phyloP scores from a whole-genome alignment of 805 yeast genomes.

The Metschnikowia lochheadii region DNA sequence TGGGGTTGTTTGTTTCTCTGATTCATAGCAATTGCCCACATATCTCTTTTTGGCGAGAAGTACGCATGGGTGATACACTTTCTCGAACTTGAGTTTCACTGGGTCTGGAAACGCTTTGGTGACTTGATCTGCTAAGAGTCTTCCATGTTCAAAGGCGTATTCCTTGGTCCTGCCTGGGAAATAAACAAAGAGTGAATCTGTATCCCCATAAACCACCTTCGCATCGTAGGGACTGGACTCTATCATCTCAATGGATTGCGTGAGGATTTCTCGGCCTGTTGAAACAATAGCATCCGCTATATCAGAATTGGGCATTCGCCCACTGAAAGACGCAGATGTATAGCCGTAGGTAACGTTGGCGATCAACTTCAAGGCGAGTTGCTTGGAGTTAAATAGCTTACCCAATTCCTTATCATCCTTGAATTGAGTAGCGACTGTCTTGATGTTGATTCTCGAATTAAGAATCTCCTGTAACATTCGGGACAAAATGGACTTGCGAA shows the following conservation, averaged over 20 bases:
- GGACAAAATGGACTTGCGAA: slow-evolving; percentile 71
- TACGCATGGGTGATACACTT: slow-evolving; percentile 85
- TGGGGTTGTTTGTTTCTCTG: slow-evolving; percentile 50
- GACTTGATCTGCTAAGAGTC: slow-evolving; percentile 59
- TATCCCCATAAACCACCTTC: slow-evolving; percentile 93
- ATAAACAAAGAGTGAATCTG: slow-evolving; percentile 89
- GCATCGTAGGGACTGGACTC: slow-evolving; percentile 75
- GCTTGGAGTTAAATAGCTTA: slow-evolving; percentile 67
- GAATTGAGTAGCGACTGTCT: slow-evolving; percentile 59
- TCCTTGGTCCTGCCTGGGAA: slow-evolving; percentile 74
- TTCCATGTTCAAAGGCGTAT: slow-evolving; percentile 77
- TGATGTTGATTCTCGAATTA: slow-evolving; percentile 74
- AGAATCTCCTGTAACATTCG: slow-evolving; percentile 82
- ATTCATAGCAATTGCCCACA: slow-evolving; percentile 79
- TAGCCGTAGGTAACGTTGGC: slow-evolving; percentile 98
- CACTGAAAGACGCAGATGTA: slow-evolving; percentile 90
- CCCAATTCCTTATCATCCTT: slow-evolving; percentile 44
- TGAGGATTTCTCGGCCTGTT: slow-evolving; percentile 81
- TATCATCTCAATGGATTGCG: slow-evolving; percentile 63
- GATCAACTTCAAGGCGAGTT: slow-evolving; percentile 79
- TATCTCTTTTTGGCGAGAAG: slow-evolving; percentile 84
- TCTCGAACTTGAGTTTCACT: slow-evolving; percentile 79
- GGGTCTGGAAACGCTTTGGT: slow-evolving; percentile 76
- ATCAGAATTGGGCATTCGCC: slow-evolving; percentile 96
- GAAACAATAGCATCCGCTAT: slow-evolving; percentile 93